Conservation (phyloP, 1,284 basidiomycete species). For the Boletellus sp. region DNA sequence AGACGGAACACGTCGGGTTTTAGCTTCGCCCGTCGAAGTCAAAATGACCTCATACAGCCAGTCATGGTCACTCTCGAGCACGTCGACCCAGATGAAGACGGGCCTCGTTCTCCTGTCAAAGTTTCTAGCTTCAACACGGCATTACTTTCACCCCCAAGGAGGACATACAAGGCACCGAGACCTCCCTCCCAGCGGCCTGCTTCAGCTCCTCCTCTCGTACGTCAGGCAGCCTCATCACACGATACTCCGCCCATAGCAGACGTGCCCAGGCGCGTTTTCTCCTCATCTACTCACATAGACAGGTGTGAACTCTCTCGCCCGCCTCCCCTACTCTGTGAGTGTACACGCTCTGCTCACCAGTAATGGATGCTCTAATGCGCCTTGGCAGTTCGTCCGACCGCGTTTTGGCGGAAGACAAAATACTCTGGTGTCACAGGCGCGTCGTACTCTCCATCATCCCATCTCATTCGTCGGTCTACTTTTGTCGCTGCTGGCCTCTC, state of each 20-base stretch:
- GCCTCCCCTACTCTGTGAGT: constrained; percentile 61
- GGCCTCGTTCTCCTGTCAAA: constrained; percentile 29
- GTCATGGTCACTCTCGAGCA: constrained; percentile 52
- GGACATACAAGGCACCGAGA: constrained; percentile 35
- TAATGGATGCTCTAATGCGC: neutral
- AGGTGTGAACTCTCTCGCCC: constrained; percentile 49
- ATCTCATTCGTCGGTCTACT: constrained; percentile 66
- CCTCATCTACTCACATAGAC: constrained; percentile 30
- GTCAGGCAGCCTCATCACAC: neutral
- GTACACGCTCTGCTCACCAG: neutral
- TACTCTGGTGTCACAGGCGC: constrained; percentile 62
- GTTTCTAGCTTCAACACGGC: constrained; percentile 17
- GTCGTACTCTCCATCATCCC: constrained; percentile 63
- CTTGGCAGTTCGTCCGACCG: constrained; percentile 55
- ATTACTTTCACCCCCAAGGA: constrained; percentile 49
- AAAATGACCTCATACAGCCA: constrained; percentile 29
- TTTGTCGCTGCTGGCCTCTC: constrained; percentile 68
- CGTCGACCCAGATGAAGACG: constrained; percentile 34
- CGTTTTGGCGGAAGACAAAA: constrained; percentile 67
- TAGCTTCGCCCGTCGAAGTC: constrained; percentile 29
- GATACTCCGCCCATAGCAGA: constrained; percentile 10
- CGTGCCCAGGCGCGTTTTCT: constrained; percentile 22
- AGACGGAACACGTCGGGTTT: constrained; percentile 26
- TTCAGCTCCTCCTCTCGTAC: constrained; percentile 27
- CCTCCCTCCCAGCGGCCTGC: constrained; percentile 21